Evolutionary conservation across 108 stramenopile species (phyloP).

Genomic region (Schizochytrium sp.): DNA sequence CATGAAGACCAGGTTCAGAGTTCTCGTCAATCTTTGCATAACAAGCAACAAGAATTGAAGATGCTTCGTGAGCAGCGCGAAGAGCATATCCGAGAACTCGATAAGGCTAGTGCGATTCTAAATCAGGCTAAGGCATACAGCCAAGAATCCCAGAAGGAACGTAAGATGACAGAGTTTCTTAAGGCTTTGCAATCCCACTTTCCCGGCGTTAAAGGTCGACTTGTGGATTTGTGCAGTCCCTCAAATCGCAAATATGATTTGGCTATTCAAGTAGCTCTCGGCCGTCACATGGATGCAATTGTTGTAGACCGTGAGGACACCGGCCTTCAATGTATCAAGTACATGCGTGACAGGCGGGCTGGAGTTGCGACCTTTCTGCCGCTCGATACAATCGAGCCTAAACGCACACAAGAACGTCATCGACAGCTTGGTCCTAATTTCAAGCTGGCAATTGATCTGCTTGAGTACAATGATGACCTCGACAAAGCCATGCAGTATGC

Average conservation of each 20-base stretch:
- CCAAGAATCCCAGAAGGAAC: conserved; percentile 87
- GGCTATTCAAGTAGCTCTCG: conserved; percentile 95
- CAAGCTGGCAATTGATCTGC: conserved; percentile 89
- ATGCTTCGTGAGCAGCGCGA: conserved; percentile 74
- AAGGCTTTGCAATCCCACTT: conserved; percentile 85
- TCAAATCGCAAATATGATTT: conserved; percentile 88
- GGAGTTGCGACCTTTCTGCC: conserved; percentile 95
- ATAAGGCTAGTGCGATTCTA: conserved; percentile 81
- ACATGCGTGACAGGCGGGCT: conserved; percentile 91
- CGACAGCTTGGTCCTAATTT: conserved; percentile 87
- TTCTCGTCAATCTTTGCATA: conserved; percentile 75
- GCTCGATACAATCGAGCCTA: conserved; percentile 85
- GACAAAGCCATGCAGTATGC: conserved; percentile 89
- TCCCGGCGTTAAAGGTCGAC: conserved; percentile 91
- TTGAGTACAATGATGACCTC: conserved; percentile 82
- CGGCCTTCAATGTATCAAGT: conserved; percentile 91
- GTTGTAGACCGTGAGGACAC: conserved; percentile 93
- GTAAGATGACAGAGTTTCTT: conserved; percentile 80
- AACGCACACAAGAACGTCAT: conserved; percentile 82
- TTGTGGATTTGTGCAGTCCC: conserved; percentile 95
- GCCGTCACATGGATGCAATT: conserved; percentile 96
- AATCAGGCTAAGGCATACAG: conserved; percentile 86
- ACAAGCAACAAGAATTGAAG: conserved; percentile 83
- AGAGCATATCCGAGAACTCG: conserved; percentile 82
- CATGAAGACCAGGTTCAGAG: conserved; percentile 77